Conservation (phyloP, 257 asterid genomes). For the Pogostemon cablin region DNA sequence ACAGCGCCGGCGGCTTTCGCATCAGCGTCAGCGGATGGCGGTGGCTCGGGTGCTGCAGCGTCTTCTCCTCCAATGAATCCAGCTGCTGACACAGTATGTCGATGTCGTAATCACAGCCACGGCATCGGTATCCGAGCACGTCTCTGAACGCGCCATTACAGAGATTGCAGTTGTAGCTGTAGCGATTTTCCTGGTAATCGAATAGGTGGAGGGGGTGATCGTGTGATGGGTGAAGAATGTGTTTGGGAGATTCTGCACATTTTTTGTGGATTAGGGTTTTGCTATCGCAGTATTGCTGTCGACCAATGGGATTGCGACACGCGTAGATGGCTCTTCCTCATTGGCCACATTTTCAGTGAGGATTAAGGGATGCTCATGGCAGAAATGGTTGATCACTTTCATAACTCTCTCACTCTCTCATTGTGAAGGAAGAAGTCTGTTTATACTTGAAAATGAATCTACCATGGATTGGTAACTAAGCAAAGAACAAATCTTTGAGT, state of each 20-base stretch:
- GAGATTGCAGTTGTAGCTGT: background rate
- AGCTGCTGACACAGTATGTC: background rate
- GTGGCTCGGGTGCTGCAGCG: background rate
- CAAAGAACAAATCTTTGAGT: background rate
- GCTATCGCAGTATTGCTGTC: background rate
- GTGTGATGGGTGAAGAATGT: background rate
- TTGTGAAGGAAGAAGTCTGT: background rate
- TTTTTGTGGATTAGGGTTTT: background rate
- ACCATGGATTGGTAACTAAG: background rate
- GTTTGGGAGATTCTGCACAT: background rate
- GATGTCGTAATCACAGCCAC: background rate
- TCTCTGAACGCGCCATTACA: background rate
- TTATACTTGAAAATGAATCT: background rate
- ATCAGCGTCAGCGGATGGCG: background rate
- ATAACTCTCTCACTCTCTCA: background rate
- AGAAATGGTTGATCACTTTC: conserved; percentile 10
- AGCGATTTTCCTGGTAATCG: no score
- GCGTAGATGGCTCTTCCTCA: background rate
- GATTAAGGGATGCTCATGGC: conserved; percentile 13
- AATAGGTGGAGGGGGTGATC: background rate
- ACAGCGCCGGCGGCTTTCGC: background rate
- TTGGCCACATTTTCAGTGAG: background rate
- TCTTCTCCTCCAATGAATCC: background rate
- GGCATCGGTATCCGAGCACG: background rate
- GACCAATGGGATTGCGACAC: background rate